A percentile compares a stretch with the other conserved stretches of the same genome.
Evolutionary conservation across 2,329 filamentous ascomycete genomes (phyloP).

Genomic region (Talaromyces sp.): DNA sequence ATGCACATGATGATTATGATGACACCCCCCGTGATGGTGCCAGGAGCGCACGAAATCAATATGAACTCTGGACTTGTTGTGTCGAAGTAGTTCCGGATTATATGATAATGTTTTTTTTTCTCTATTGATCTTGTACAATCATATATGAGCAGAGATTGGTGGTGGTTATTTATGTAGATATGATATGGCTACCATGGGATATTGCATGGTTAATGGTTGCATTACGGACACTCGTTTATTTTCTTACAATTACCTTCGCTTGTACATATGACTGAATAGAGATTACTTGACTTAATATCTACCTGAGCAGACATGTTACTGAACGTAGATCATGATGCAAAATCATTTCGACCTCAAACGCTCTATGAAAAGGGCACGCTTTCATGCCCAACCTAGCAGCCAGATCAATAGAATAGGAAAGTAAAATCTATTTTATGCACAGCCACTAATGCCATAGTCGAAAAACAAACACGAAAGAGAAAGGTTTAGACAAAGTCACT

Average conservation of each 20-base stretch:
- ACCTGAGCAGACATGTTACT: neutral
- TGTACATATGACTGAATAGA: neutral
- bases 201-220: slow-evolving; percentile 10
- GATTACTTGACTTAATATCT: neutral
- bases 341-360: neutral
- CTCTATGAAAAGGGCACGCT: no score
- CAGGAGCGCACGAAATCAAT: neutral
- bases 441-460: neutral
- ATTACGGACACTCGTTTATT: slow-evolving; percentile 10
- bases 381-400: neutral
- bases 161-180: neutral
- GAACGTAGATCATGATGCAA: neutral
- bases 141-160: neutral
- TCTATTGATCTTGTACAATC: neutral
- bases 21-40: slow-evolving; percentile 3
- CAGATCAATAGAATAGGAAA: neutral
- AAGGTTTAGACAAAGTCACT: slow-evolving; percentile 43
- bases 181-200: neutral
- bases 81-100: neutral
- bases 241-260: slow-evolving; percentile 1
- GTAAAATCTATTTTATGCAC: neutral
- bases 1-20: slow-evolving; percentile 14
- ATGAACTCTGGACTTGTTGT: neutral
- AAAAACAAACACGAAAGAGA: neutral
- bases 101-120: neutral